Evolutionary conservation across 202 grass and related monocot species (phyloP).

Genomic region (Schoenoplectus triqueter): DNA sequence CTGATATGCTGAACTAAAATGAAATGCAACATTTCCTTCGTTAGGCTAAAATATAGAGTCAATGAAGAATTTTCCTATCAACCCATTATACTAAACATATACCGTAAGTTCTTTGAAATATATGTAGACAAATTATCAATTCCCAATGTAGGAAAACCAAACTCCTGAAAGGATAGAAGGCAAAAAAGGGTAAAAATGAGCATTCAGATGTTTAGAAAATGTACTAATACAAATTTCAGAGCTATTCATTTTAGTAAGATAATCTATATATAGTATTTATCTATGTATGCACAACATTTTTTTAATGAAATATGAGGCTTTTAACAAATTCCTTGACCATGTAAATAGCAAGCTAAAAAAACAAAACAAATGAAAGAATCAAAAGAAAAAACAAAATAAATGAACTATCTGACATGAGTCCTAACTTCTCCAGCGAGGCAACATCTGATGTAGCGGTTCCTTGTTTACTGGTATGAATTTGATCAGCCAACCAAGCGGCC

Average conservation of each 20-base stretch:
- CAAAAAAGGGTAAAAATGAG: background rate
- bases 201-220: background rate
- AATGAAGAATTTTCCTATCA: background rate
- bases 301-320: background rate
- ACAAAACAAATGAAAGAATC: conserved; percentile 6
- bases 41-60: background rate
- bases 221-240: too few relatives aligned
- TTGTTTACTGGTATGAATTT: conserved; percentile 63
- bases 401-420: background rate
- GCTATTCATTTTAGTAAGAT: background rate
- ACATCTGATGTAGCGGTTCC: conserved; percentile 29
- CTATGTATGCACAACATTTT: background rate
- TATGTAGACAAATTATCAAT: background rate
- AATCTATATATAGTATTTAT: too few relatives aligned
- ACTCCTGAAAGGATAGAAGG: too few relatives aligned
- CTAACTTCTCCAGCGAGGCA: conserved; percentile 33
- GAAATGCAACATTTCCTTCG: background rate
- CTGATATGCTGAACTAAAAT: background rate
- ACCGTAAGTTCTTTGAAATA: background rate
- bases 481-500: conserved; percentile 74
- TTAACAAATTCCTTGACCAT: background rate
- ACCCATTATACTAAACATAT: background rate
- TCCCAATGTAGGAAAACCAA: too few relatives aligned
- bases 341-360: background rate
- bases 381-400: background rate